Base-by-base conservation (phyloP, 176 grass and related monocot species). In the Rhynchospora breviuscula region DNA sequence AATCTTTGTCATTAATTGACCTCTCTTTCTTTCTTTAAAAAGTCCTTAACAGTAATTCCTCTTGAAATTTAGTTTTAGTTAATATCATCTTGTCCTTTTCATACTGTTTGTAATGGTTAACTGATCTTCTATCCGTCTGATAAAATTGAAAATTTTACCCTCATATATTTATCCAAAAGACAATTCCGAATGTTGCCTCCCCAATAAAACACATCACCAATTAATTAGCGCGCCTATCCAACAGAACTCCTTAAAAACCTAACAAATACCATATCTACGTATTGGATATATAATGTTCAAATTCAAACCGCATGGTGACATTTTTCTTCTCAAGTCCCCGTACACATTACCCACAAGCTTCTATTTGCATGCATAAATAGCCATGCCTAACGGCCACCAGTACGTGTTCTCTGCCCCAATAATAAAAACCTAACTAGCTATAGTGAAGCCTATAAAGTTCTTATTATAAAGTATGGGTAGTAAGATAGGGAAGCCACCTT, bases 141-240 rank as follows among this genome's bases (percentile, higher is more conserved):
- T 64, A 23, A 13, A 68, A 15, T 68, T 43, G 31, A 68, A 43
- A 43, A 68, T 14, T 15, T 49, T 25, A 74, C 6, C 11, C 6
- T 77, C 23, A 6, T 77, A 31, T 8, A 1, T 21, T 46, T 70
- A 19, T 45, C 3, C 44, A 45, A 31, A 25, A 23, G 12, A 73
- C 22, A 46, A 13, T 9, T 73, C 73, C 49, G 22, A 10, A 77
- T 77, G 73, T 56, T 56, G 13, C 73, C 5, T 77, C 48, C 73
- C 73, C 73, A 56, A 29, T 56, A 77, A 77, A 77, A 56, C 1
- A 11, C 2, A 77, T 77, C 73, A 77, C 73, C 73, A 52, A 77
- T 29, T 77, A 77, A 5, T 77, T 54, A 56, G 45, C 18, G 19
- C 8, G n/a, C 46, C 5, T 18, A 51, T 49, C 46, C 5, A 13